phyloP scores from a whole-genome alignment of 495 filamentous ascomycete species.

The Evernia prunastri region DNA sequence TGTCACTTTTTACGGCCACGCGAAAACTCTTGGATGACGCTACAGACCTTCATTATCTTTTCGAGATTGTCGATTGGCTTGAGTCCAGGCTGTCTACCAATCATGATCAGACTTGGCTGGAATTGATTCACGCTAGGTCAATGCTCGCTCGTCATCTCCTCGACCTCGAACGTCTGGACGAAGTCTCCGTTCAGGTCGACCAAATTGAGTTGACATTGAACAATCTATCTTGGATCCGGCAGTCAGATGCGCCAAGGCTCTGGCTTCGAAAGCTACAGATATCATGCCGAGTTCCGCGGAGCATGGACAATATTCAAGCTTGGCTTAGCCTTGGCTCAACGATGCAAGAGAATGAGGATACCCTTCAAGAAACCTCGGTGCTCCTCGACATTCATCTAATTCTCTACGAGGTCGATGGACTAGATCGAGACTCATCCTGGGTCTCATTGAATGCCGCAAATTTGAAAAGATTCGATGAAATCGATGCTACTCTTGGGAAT shows the following conservation, averaged over 20 bases:
- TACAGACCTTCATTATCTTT: not conserved
- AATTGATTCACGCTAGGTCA: not conserved
- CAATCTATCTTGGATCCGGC: constrained; percentile 4
- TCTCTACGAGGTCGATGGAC: constrained; percentile 5
- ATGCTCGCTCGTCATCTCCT: not conserved
- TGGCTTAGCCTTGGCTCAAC: constrained; percentile 6
- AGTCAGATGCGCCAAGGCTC: constrained; percentile 1
- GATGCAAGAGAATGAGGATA: constrained; percentile 8
- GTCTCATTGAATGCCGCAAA: constrained; percentile 1
- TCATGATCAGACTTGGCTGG: not conserved
- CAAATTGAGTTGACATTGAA: constrained; percentile 1
- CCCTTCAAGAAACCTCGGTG: constrained; percentile 8
- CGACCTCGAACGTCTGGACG: constrained; percentile 2
- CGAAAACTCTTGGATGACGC: not conserved
- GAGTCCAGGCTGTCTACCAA: not conserved
- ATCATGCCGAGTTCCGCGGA: constrained; percentile 1
- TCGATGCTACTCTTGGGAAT: not conserved
- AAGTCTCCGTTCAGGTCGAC: not conserved
- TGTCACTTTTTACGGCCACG: not conserved
- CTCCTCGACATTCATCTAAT: constrained; percentile 11
- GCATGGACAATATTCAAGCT: not conserved
- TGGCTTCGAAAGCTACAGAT: constrained; percentile 7
- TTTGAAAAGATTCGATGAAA: constrained; percentile 7
- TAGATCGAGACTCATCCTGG: constrained; percentile 6
- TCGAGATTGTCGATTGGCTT: not conserved